These are phyloP conservation scores for Rhizopogon salebrosus DNA, from an alignment of 768 basidiomycete genomes.

Conservation along the genomic window DNA sequence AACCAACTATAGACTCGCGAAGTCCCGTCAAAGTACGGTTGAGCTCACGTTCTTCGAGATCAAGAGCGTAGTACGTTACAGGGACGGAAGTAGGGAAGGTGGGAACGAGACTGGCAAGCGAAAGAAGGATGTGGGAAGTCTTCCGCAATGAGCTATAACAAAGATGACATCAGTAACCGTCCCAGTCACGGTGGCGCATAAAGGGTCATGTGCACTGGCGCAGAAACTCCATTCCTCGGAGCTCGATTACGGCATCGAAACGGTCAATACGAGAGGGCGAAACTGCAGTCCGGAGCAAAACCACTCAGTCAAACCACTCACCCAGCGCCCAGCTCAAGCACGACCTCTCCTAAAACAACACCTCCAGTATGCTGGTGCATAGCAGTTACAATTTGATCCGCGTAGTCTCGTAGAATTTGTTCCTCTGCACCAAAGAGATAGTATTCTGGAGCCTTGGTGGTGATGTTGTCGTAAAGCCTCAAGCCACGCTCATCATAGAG, in stretches of 20 bases:
- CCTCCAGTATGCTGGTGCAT: conserved; percentile 49
- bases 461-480: conserved; percentile 81
- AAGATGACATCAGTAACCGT: conserved; percentile 7
- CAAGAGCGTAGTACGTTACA: conserved; percentile 87
- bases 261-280: not conserved
- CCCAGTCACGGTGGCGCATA: no score
- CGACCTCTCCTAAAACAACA: conserved; percentile 42
- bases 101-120: conserved; percentile 54
- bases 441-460: conserved; percentile 74
- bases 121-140: conserved; percentile 77
- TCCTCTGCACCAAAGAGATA: conserved; percentile 90
- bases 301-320: conserved; percentile 33
- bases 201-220: not conserved
- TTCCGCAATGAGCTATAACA: conserved; percentile 71
- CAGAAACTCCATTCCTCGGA: not conserved
- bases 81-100: conserved; percentile 34
- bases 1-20: conserved; percentile 55
- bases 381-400: conserved; percentile 64
- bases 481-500: conserved; percentile 87
- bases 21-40: conserved; percentile 73
- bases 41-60: conserved; percentile 85
- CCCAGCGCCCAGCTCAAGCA: conserved; percentile 95
- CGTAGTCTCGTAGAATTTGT: conserved; percentile 68
- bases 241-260: not conserved
- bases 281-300: not conserved